These are phyloP conservation scores for Globisporangium carolinianum DNA, from an alignment of 352 stramenopile species.

Conservation along the genomic window DNA sequence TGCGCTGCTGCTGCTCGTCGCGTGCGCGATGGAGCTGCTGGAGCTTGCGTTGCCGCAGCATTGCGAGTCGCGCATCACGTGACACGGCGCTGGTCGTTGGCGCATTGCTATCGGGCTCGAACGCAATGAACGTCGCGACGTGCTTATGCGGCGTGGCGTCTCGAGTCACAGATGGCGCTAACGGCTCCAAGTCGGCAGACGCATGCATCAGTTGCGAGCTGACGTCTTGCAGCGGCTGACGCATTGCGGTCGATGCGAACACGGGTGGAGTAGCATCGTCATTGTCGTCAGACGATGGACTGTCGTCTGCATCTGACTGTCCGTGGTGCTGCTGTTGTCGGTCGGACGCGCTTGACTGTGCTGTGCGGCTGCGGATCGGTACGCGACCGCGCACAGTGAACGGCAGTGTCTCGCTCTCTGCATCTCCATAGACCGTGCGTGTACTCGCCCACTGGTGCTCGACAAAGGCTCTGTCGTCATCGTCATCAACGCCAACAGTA, in stretches of 20 bases:
- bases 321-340: no score
- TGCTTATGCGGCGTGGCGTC: background rate
- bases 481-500: background rate
- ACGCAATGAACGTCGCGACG: conserved; percentile 17
- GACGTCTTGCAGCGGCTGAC: no score
- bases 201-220: no score
- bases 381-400: conserved; percentile 28
- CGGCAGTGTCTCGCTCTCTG: background rate
- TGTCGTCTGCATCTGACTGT: conserved; percentile 4
- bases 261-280: no score
- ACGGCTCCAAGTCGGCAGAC: no score
- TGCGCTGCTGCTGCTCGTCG: conserved; percentile 24
- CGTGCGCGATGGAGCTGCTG: conserved; percentile 48
- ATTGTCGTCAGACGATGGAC: conserved; percentile 1
- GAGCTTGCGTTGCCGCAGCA: conserved; percentile 57
- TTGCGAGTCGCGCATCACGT: conserved; percentile 21
- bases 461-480: conserved; percentile 2
- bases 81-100: background rate
- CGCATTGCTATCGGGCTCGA: conserved; percentile 3
- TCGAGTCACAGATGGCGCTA: no score
- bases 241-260: no score
- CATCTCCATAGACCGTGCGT: background rate
- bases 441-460: conserved; percentile 9
- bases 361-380: conserved; percentile 22
- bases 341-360: background rate